Base-by-base conservation (phyloP, 805 yeast species). In the Teunomyces atbi region DNA sequence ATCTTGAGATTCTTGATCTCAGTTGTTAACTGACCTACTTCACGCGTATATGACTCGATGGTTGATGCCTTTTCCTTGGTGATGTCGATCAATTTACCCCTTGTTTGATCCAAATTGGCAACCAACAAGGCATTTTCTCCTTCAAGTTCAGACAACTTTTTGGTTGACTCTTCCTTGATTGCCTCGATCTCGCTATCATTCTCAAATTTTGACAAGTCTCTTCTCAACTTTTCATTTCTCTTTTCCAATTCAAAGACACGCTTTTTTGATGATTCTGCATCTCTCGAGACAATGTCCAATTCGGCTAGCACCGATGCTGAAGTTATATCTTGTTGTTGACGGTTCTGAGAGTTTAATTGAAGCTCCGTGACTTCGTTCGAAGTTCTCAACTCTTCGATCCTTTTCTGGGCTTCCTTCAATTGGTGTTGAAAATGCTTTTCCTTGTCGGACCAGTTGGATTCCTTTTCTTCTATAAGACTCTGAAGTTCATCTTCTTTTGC, bases 401-500 rank as follows among this genome's bases (percentile, higher is more conserved):
- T 80, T 29, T 73, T 71, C 51, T 78, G 77, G 13, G 81, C 69
- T 16, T 74, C 79, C 11, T 74, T 70, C 6, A 82, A 58, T 52
- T 81, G 84, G 42, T 71, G 66, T n/a, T 68, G 61, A 29, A 74
- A 69, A 47, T 79, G 82, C 12, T 63, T 65, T 56, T 86, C 84
- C 48, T 82, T 76, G 36, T 77, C 73, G 13, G 56, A 60, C 92
- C 95, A 87, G 51, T 83, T 82, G 15, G 78, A 61, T 55, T 85
- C 83, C 59, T 83, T 84, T 58, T 90, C 96, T 50, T 86, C 88
- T 55, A 87, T 69, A 29, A 81, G 60, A 0, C 88, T 83, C 49
- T 73, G 69, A 62, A 84, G 70, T 57, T 88, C 96, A 37, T 83
- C 82, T 49, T 88, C 94, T 60, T 87, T 87, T 4, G 91, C 85